Conservation (phyloP, 1,284 basidiomycete species). For the Ustilago lituana region DNA sequence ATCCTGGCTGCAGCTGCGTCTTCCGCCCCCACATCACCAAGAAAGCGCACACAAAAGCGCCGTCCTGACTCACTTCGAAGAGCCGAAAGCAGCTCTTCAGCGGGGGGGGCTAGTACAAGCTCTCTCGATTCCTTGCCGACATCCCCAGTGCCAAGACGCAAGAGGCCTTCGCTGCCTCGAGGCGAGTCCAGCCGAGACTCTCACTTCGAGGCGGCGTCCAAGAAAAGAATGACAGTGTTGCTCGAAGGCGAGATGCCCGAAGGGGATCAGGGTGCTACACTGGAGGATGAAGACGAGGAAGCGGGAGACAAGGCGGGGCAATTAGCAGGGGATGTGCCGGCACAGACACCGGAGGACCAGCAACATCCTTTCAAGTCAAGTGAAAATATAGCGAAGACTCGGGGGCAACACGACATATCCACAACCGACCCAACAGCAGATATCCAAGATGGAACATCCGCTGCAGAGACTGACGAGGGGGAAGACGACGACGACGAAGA, state of each 20-base stretch:
- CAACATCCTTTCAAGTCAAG: too few species aligned
- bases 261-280: constrained; percentile 2
- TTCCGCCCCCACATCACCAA: constrained; percentile 12
- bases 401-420: too few species aligned
- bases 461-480: constrained; percentile 1
- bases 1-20: constrained; percentile 33
- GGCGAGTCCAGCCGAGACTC: constrained; percentile 27
- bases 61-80: constrained; percentile 21
- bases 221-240: constrained; percentile 56
- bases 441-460: too few species aligned
- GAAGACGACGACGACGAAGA: constrained; percentile 5
- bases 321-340: constrained; percentile 41
- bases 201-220: constrained; percentile 3
- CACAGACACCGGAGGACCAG: background rate
- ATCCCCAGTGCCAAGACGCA: constrained; percentile 23
- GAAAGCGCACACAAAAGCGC: constrained; percentile 16
- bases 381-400: too few species aligned
- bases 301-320: constrained; percentile 2
- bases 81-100: constrained; percentile 30
- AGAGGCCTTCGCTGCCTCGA: constrained; percentile 20
- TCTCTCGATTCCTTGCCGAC: constrained; percentile 29
- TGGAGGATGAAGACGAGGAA: background rate
- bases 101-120: constrained; percentile 16
- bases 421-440: too few species aligned
- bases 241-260: constrained; percentile 59